Base-by-base conservation (phyloP, 768 basidiomycete genomes). In the Gloeopeniophorella convolvens region DNA sequence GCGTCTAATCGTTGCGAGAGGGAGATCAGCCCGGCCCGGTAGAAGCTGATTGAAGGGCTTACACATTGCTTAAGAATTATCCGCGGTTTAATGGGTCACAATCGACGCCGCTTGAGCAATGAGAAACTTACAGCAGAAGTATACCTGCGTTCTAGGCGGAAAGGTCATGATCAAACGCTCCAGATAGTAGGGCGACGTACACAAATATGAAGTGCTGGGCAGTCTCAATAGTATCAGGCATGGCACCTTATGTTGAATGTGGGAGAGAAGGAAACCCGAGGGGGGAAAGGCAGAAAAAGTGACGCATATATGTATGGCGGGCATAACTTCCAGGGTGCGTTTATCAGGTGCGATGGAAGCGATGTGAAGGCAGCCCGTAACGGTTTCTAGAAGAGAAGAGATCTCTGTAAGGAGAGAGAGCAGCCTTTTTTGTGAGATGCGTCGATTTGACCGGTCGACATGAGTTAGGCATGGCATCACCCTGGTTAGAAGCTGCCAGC, bases 191-290 rank as follows among this genome's bases (percentile, higher is more conserved):
- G 37, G 23, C 28, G 12, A 70, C 75, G 48, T 63, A 72, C 75
- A 86, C 80, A 69, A 83, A 86, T 66, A 89, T 85, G 65, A 87
- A 87, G 65, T 85, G 76, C 59, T 82, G 76, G 51, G 83, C 81
- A 34, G 79, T 79, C 57, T 74, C 72, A 49, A 73, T 66, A 41
- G 75, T 65, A 65, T 79, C 72, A 42, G 62, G 58, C 74, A 74
- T 74, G 42, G 27, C 16, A 36, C 27, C 20, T n/a, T 16, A 31
- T 44, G 31, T 44, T 10, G 41, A 39, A 26, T 30, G 45, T n/a
- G 21, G 21, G 35, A 40, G 39, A 10, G 26, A 15, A 34, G 24
- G 30, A 40, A 23, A 31, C 32, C 21, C 7, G n/a, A 3, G 28
- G 42, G 4, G 47, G 8, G 23, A 20, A 28, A 36, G 33, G 26